Base-by-base conservation (phyloP, 2,329 filamentous ascomycete species). In the Camillea tinctor region DNA sequence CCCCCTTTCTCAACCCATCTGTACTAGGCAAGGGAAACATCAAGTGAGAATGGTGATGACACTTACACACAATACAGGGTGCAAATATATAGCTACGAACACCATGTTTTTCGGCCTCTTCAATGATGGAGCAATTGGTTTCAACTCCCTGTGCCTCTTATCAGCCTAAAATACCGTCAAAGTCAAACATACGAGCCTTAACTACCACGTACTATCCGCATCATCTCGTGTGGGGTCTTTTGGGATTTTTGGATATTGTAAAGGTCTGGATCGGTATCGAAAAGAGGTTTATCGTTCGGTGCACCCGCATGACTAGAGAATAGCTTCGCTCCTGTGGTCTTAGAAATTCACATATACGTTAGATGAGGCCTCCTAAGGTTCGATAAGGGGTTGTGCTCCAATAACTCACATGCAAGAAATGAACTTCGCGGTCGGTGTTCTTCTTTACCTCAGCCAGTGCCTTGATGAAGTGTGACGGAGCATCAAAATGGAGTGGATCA, bases 1-100 rank as follows among this genome's bases (percentile, higher is more conserved):
- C 36, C n/a, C 17, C 17, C 5, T 17, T 17, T 44, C 36, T 7
- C 5, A 11, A 2, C 17, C 11, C 6, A 44, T 3, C n/a, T 44
- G n/a, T 44, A 15, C 11, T 44, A 6, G 15, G n/a, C 2, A 11
- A 44, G n/a, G 17, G 5, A 15, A 44, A 44, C 36, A 2, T 7
- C 11, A 2, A 11, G 26, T 44, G 17, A n/a, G n/a, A n/a, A 2
- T 15, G 1, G 24, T 13, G n/a, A n/a, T 4, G 13, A 24, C 20
- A 62, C 72, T 65, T 66, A 75, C 75, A 84, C 15, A 85, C 82
- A 24, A 84, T 79, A 64, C 82, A 84, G 1, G 82, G 82, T 0
- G 71, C 72, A 66, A 84, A 84, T n/a, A 84, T 77, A 63, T 84
- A 84, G 59, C 75, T 78, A 26, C 72, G 73, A 2, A 84, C 79